Conservation (phyloP, 2,329 filamentous ascomycete genomes). For the Botrytis deweyae region DNA sequence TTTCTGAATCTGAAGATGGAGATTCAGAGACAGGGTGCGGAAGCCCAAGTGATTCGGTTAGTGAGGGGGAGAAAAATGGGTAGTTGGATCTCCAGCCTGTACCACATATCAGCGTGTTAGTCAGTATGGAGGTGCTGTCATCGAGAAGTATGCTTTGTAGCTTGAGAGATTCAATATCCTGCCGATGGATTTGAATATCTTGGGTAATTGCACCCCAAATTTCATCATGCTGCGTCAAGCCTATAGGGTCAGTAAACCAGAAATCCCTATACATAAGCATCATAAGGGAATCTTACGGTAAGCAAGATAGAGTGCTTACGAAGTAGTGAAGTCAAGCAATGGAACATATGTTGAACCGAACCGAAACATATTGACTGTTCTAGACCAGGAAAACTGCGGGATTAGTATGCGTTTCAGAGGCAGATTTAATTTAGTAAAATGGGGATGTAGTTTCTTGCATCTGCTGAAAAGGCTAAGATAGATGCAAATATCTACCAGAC, state of each 20-base stretch:
- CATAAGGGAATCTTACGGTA: not conserved
- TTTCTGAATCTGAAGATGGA: not conserved
- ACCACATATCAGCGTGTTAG: not conserved
- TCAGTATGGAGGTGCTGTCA: not conserved
- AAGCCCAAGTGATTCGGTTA: not conserved
- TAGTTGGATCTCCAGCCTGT: not conserved
- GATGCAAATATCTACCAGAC: too few species aligned
- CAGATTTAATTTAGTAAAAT: too few species aligned
- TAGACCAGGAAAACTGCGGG: too few species aligned
- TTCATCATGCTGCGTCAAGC: not conserved
- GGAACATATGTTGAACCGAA: not conserved
- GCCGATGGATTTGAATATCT: not conserved
- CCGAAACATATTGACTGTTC: too few species aligned
- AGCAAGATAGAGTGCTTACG: not conserved
- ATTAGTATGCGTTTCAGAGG: too few species aligned
- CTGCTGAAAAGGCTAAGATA: too few species aligned
- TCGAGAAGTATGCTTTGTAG: not conserved
- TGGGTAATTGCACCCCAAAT: not conserved
- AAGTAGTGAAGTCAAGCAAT: not conserved
- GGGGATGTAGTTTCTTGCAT: too few species aligned
- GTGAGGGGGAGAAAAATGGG: not conserved
- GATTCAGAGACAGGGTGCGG: not conserved
- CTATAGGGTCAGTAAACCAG: not conserved
- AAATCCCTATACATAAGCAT: not conserved
- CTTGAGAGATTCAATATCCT: not conserved